Conservation (phyloP, 148 eudicot species). For the Selenicereus undatus region DNA sequence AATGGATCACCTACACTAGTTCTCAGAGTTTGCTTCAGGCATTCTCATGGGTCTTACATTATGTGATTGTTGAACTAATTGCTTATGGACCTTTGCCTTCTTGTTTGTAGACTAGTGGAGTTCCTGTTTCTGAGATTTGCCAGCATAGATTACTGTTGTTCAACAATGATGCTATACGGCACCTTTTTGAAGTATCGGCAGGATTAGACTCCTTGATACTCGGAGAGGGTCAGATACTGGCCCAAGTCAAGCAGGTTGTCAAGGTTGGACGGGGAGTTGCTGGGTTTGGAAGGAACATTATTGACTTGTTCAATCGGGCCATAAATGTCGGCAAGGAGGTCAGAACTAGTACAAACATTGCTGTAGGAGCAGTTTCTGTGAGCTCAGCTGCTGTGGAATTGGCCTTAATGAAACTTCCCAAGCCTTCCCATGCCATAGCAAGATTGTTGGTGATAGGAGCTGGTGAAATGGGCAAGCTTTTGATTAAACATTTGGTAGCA, state of each 20-base stretch:
- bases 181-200: conserved; percentile 91
- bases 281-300: conserved; percentile 92
- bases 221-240: conserved; percentile 95
- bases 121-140: conserved; percentile 73
- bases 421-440: conserved; percentile 26
- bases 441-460: conserved; percentile 86
- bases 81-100: conserved; percentile 16
- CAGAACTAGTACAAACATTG: conserved; percentile 77
- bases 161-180: conserved; percentile 81
- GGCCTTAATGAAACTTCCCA: conserved; percentile 64
- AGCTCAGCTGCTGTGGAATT: conserved; percentile 95
- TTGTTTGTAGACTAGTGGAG: conserved; percentile 67
- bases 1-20: background rate
- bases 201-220: conserved; percentile 86
- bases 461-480: conserved; percentile 94
- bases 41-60: background rate
- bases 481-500: conserved; percentile 79
- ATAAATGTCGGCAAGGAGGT: conserved; percentile 85
- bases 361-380: conserved; percentile 91
- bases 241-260: conserved; percentile 94
- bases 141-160: conserved; percentile 78
- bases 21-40: background rate
- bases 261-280: conserved; percentile 84
- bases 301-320: conserved; percentile 85
- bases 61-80: background rate